Conservation (phyloP, 2,329 filamentous ascomycete genomes). For the Trichophyton verrucosum region DNA sequence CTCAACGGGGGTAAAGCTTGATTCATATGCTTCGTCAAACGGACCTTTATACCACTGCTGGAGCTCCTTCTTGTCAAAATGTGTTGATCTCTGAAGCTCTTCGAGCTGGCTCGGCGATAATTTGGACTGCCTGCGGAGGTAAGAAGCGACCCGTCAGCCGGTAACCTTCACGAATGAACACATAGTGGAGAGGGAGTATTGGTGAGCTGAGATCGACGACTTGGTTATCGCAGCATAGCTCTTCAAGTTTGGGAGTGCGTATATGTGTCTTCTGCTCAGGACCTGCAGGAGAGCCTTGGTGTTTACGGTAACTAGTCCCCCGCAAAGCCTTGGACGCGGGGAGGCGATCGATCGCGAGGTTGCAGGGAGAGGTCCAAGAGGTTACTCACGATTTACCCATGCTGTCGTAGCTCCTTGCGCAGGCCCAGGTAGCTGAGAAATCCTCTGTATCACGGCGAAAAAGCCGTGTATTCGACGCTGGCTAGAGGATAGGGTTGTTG, state of each 20-base stretch:
- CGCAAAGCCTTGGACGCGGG: not conserved
- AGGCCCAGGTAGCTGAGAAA: not conserved
- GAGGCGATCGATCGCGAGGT: not conserved
- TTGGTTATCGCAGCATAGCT: no score
- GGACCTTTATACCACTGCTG: constrained; percentile 99
- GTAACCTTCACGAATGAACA: no score
- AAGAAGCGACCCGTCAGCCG: not conserved
- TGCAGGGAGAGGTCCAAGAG: not conserved
- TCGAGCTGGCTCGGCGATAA: constrained; percentile 90
- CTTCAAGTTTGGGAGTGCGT: not conserved
- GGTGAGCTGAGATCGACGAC: no score
- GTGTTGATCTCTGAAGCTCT: constrained; percentile 90
- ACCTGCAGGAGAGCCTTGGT: not conserved
- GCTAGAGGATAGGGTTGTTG: not conserved
- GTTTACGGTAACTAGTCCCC: not conserved
- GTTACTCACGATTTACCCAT: constrained; percentile 6
- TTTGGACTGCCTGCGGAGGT: constrained; percentile 74
- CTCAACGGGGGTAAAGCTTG: not conserved
- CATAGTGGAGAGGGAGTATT: no score
- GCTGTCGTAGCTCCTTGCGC: not conserved
- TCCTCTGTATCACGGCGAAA: not conserved
- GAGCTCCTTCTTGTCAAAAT: constrained; percentile 99
- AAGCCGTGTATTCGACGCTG: not conserved
- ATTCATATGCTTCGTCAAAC: constrained; percentile 19
- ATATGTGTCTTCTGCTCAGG: not conserved